Evolutionary conservation across 768 basidiomycete genomes (phyloP), one percentile per base, ranked within the genome.

Genomic region (Trametes elegans): DNA sequence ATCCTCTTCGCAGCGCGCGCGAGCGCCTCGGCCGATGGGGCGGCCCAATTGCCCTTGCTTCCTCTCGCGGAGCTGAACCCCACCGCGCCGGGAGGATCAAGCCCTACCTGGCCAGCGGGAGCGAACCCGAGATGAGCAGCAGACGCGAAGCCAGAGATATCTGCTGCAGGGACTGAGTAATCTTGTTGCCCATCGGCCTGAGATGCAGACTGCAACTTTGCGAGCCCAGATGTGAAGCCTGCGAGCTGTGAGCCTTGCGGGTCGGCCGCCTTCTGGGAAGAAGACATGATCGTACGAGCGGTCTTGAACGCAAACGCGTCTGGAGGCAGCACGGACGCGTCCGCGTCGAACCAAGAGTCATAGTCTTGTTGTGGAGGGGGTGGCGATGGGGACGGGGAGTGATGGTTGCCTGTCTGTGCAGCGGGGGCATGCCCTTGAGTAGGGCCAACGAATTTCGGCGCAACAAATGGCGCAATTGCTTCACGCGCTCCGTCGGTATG

Each of bases 1-100:
- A 66, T 63, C 44, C 43, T 62, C 44, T 45, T 40, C 16, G 51
- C 59, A 0, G 66, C 68, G 19, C 53, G 58, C 8, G 61, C 62
- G 2, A 69, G 53, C 0, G 68, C 63, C 13, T 59, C 62, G 1
- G 61, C 61, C 13, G 68, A 67, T 1, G 65, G 66, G 16, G 44
- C 49, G 1, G 55, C 48, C 63, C 61, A 64, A 40, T 53, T 48
- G 24, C 43, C 62, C 23, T 59, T 63, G 8, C 49, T 51, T 7
- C 55, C 48, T 11, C 49, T 39, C 14, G 41, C 51, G 18, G 52
- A 47, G n/a, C 48, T 51, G 44, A 52, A 48, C 13, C 58, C 53
- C 7, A 43, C 39, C 50, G 58, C 24, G 8, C 45, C 44, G 9
- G 31, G 43, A 21, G 49, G 43, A 26, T 39, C 31, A 32, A 49